Conservation (phyloP, 768 basidiomycete genomes). For the Chlorophyllum brunneum region DNA sequence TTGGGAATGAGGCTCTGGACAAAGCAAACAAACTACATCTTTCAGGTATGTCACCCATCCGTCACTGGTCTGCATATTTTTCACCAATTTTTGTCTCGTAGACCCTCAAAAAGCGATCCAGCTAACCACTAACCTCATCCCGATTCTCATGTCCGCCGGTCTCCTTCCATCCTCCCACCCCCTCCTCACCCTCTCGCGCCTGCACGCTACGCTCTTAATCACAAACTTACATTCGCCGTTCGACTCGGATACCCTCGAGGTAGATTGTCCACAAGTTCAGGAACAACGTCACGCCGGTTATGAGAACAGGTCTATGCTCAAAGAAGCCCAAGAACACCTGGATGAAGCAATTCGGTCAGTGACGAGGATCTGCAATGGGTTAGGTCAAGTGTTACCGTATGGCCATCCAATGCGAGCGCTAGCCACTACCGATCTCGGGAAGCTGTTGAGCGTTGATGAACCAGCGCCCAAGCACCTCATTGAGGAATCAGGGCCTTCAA, state of each 20-base stretch:
- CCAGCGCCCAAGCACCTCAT: constrained; percentile 35
- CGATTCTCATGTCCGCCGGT: constrained; percentile 55
- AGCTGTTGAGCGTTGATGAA: constrained; percentile 78
- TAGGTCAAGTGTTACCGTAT: constrained; percentile 45
- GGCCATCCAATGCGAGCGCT: constrained; percentile 81
- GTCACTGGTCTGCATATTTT: not conserved
- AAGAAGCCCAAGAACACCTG: constrained; percentile 47
- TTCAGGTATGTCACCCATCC: constrained; percentile 40
- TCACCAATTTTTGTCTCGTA: constrained; percentile 21
- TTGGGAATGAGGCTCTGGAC: constrained; percentile 72
- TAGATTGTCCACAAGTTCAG: constrained; percentile 23
- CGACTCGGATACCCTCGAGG: constrained; percentile 17
- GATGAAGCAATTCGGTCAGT: constrained; percentile 61
- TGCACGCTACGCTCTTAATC: constrained; percentile 67
- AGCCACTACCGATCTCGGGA: constrained; percentile 75
- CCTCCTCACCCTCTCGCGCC: constrained; percentile 67
- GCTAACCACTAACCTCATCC: constrained; percentile 62
- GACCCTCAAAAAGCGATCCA: constrained; percentile 56
- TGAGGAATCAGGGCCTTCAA: not conserved
- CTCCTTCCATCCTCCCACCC: constrained; percentile 72
- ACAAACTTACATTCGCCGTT: constrained; percentile 35
- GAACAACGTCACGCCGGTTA: constrained; percentile 2
- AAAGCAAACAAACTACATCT: constrained; percentile 66
- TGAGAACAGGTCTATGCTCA: constrained; percentile 2
- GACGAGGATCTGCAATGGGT: constrained; percentile 48